Base-by-base conservation (phyloP, 2,329 filamentous ascomycete genomes). In the Fusarium sp. region DNA sequence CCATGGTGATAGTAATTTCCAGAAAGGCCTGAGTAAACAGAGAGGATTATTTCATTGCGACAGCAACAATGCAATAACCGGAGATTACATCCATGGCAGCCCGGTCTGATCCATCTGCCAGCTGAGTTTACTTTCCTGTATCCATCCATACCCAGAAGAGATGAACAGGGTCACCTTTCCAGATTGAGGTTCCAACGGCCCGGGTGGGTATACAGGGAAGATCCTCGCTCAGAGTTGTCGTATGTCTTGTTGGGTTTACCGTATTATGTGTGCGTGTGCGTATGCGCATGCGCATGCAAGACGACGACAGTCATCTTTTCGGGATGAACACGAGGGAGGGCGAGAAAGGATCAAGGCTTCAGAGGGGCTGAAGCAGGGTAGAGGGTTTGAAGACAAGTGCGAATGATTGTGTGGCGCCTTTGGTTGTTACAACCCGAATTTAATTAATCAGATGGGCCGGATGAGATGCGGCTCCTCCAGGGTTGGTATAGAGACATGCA, bases 1-100 rank as follows among this genome's bases (percentile, higher is more conserved):
- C 75, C 71, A 74, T 69, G 60, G 69, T 57, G 55, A 70, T 71
- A 57, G 52, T 69, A 77, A 78, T 78, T 77, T 78, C 76, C 73
- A 77, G 56, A 63, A 63, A 71, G 63, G 61, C 74, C 56, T 65
- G 56, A 55, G 57, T 45, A 63, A 35, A 55, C 61, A 57, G 56
- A 74, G 59, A 65, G 64, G 56, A 73, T 76, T 48, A 59, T 70
- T 69, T 64, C 39, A 77, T 63, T 70, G 56, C 75, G 67, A 78
- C 61, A 66, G 63, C 75, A 74, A 76, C 73, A 66, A 77, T 69
- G 62, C 66, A 72, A 72, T 62, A 41, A 49, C 61, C 75, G 76
- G 76, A 78, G 69, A 78, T 78, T 78, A 66, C 75, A 67, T 63
- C 52, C 61, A 74, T 69, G 51, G 54, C 45, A 63, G 63, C 65